Conservation (phyloP, 2,329 filamentous ascomycete species). For the Microcera coccophila region DNA sequence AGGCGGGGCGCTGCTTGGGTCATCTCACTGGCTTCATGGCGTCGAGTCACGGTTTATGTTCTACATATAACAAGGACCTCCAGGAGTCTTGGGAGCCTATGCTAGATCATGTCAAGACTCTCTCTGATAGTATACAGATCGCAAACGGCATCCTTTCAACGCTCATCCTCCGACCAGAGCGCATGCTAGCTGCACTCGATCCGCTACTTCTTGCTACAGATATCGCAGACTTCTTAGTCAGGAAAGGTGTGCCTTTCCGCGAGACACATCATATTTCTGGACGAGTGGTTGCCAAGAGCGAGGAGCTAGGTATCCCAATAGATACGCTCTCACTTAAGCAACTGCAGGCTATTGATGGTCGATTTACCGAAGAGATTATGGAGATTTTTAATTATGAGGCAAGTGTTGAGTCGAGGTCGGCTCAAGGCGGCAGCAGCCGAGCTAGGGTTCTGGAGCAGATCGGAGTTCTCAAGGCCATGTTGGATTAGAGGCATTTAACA, state of each 20-base stretch:
- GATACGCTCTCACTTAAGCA: slow-evolving; percentile 64
- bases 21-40: slow-evolving; percentile 74
- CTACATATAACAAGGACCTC: slow-evolving; percentile 88
- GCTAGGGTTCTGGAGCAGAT: slow-evolving; percentile 63
- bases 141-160: slow-evolving; percentile 77
- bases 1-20: slow-evolving; percentile 70
- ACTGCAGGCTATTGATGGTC: slow-evolving; percentile 61
- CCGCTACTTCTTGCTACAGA: slow-evolving; percentile 80
- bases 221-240: slow-evolving; percentile 60
- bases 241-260: slow-evolving; percentile 69
- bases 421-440: slow-evolving; percentile 75
- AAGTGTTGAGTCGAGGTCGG: slow-evolving; percentile 74
- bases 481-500: slow-evolving; percentile 20
- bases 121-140: slow-evolving; percentile 77
- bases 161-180: slow-evolving; percentile 63
- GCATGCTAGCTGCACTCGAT: slow-evolving; percentile 74
- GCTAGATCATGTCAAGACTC: slow-evolving; percentile 77
- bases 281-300: slow-evolving; percentile 45
- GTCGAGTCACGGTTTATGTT: slow-evolving; percentile 66
- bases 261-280: slow-evolving; percentile 78
- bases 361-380: slow-evolving; percentile 68
- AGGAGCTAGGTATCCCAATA: slow-evolving; percentile 54
- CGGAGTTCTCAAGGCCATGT: slow-evolving; percentile 42
- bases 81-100: slow-evolving; percentile 85
- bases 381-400: slow-evolving; percentile 75